phyloP scores from a whole-genome alignment of 768 basidiomycete genomes.

The Astraeus odoratus region DNA sequence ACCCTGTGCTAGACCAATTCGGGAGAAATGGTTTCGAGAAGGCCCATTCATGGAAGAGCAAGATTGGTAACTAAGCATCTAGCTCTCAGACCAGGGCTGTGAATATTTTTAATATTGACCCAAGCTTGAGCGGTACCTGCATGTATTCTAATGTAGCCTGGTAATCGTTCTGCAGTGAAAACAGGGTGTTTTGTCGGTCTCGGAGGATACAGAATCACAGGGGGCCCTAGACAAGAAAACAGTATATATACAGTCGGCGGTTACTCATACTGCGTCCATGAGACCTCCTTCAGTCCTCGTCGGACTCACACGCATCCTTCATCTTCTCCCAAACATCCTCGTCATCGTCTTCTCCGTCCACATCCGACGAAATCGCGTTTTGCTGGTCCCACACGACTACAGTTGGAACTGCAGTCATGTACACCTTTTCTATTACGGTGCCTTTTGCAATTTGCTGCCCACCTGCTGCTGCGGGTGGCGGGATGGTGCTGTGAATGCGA shows the following conservation, averaged over 20 bases:
- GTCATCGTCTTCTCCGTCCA: conserved; percentile 30
- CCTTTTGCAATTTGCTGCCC: conserved; percentile 52
- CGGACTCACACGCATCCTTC: conserved; percentile 46
- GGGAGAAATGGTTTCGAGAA: conserved; percentile 88
- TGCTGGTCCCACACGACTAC: conserved; percentile 57
- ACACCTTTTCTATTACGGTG: conserved; percentile 54
- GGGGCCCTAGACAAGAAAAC: no score
- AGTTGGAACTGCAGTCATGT: conserved; percentile 56
- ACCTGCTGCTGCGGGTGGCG: conserved; percentile 43
- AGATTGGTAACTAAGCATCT: conserved; percentile 49
- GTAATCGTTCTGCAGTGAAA: no score
- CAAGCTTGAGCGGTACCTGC: no score
- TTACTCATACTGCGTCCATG: no score
- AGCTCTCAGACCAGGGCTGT: no score
- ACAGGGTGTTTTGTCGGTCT: no score
- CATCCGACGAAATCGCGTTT: conserved; percentile 12
- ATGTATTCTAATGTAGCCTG: no score
- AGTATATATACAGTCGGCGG: neutral
- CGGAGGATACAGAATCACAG: no score
- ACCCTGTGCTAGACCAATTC: conserved; percentile 46
- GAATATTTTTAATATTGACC: no score
- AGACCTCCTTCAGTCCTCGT: no score
- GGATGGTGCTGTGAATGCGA: conserved; percentile 57
- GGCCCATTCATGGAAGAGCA: conserved; percentile 80
- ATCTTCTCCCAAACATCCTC: conserved; percentile 68